Base-by-base conservation (phyloP, 2,329 filamentous ascomycete genomes). In the Didymella sp. region DNA sequence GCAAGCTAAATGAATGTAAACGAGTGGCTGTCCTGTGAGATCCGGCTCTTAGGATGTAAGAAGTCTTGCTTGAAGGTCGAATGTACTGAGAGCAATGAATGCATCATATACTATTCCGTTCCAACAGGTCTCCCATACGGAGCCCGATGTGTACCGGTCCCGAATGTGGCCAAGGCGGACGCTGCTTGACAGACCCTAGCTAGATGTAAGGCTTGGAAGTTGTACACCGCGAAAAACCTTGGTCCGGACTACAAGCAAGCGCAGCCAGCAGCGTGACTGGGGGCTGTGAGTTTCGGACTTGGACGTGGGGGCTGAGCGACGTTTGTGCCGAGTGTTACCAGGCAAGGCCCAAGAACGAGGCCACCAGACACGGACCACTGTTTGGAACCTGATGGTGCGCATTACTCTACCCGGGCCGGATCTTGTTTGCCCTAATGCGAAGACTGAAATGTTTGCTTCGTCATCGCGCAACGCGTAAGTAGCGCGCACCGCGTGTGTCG, bases 1-100 rank as follows among this genome's bases (percentile, higher is more conserved):
- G 28, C 43, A 48, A 50, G 40, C 48, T n/a, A 19, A 24, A 43
- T 33, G 12, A 25, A 15, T 25, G 19, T 38, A 58, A 58, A 58
- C 17, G 56, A 58, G 50, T 54, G 56, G 35, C 50, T 53, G 45
- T 58, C 56, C 56, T 49, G 22, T 50, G 56, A 58, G 56, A 42
- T 58, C 56, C 56, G 49, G 56, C 56, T 58, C 56, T 46, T 44
- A 37, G 56, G 56, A 54, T 43, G 8, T 19, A 24, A 13, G 50
- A 58, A 53, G 40, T 58, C 50, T 58, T 58, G 56, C 56, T 58
- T 58, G 56, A 25, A 13, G 11, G 6, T 42, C n/a, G 19, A 28
- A 13, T 7, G 12, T 25, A 1, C 22, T 45, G 45, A 7, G 50
- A 45, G 33, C 12, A 19, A 27, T 22, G 31, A 24, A 58, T 41